A percentile compares a stretch with the other conserved stretches of the same genome.
phyloP scores from a whole-genome alignment of 768 basidiomycete genomes.

The Hygrocybe coccinea region DNA sequence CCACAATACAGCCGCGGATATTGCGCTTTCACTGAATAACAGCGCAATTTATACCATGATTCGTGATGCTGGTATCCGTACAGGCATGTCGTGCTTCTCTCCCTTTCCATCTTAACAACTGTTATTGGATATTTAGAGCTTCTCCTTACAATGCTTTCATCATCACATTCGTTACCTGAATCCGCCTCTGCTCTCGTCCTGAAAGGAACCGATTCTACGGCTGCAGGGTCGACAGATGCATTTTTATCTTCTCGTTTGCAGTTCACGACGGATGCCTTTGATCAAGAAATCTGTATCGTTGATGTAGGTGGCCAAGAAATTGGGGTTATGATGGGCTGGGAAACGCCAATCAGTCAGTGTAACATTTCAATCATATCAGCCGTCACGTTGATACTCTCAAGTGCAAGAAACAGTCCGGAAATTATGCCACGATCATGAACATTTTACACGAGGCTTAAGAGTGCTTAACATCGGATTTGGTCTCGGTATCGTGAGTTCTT shows the following conservation, averaged over 20 bases:
- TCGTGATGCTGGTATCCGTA: slow-evolving; percentile 87
- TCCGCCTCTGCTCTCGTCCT: slow-evolving; percentile 38
- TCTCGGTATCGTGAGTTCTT: slow-evolving; percentile 70
- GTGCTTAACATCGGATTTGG: slow-evolving; percentile 93
- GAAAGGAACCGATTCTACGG: slow-evolving; percentile 48
- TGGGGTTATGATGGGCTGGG: slow-evolving; percentile 99
- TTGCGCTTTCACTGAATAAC: slow-evolving; percentile 84
- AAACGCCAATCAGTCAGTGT: slow-evolving; percentile 56
- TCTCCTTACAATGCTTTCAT: slow-evolving; percentile 58
- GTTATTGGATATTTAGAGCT: slow-evolving; percentile 53
- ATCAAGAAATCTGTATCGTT: slow-evolving; percentile 79
- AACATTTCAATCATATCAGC: background rate
- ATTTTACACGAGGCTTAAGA: slow-evolving; percentile 43
- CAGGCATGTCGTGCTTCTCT: slow-evolving; percentile 48
- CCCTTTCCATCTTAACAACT: background rate
- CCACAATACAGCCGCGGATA: slow-evolving; percentile 82
- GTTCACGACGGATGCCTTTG: slow-evolving; percentile 63
- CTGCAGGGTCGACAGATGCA: slow-evolving; percentile 55
- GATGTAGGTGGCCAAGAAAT: slow-evolving; percentile 65
- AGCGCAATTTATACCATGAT: slow-evolving; percentile 67
- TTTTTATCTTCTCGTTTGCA: slow-evolving; percentile 70
- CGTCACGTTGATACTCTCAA: background rate
- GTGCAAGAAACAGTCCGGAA: slow-evolving; percentile 71
- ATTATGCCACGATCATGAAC: slow-evolving; percentile 53
- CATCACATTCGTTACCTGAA: slow-evolving; percentile 36